Base-by-base conservation (phyloP, 2,329 filamentous ascomycete genomes). In the Ophiostoma tasmaniense region DNA sequence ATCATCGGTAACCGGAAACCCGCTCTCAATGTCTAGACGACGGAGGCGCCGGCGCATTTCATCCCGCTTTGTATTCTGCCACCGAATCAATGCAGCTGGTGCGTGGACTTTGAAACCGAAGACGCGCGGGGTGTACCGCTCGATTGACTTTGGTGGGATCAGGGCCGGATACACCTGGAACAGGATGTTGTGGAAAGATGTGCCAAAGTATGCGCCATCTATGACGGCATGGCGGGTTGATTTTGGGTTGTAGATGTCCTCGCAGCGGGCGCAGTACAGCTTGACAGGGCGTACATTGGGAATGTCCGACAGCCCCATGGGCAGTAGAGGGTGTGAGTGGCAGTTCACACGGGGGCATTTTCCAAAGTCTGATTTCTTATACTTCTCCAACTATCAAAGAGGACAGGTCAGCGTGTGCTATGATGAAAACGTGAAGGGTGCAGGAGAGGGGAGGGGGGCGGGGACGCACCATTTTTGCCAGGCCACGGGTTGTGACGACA, bases 231-330 rank as follows among this genome's bases (percentile, higher is more conserved):
- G 95, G 35, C 95, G 92, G 25, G 92, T 94, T 3, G 95, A 98
- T 79, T 99, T 99, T 62, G 95, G 95, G 80, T 98, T 98, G 85
- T 99, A 99, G 70, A 96, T 90, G 78, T 99, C 95, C 83, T 99
- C 95, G 83, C 95, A 99, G 75, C 93, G 92, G 65, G 91, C 89
- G 80, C 95, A 99, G 85, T 97, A 99, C 67, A 99, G 90, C 80
- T 97, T 98, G 73, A 97, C 95, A 64, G 94, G 89, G 76, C 93
- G 96, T 74, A 89, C 83, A 80, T 93, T 93, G 72, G 95, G 87
- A 2, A 94, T 84, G 80, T 99, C 95, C 75, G 92, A 91, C 75
- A 96, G 90, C 72, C 95, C 95, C 88, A 97, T 96, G 64, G 95
- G 95, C 35, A 99, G 87, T 52, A 99, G 88, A 7, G 93, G 93